phyloP scores from a whole-genome alignment of 371 early-diverging fungal species.

The Mortierella sp. region DNA sequence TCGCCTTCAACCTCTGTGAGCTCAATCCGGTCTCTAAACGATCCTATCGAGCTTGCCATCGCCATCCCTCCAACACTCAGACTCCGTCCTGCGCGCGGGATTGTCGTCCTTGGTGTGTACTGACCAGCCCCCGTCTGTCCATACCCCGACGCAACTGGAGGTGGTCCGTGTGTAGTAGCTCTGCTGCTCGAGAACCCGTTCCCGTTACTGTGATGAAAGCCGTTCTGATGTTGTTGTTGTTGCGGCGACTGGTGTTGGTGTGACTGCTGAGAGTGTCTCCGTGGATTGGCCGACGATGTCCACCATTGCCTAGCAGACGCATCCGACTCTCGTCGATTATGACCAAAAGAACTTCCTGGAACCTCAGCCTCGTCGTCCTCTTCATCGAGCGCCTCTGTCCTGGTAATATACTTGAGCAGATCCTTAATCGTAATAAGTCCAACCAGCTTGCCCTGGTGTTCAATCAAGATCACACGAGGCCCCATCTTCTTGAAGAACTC shows the following conservation, averaged over 20 bases:
- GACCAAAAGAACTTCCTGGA: constrained; percentile 17
- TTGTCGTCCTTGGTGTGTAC: constrained; percentile 19
- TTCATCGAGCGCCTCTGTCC: constrained; percentile 62
- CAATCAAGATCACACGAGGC: constrained; percentile 81
- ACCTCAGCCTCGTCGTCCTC: constrained; percentile 46
- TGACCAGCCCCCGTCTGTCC: constrained; percentile 6
- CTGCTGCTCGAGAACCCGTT: constrained; percentile 5
- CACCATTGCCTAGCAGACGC: constrained; percentile 36
- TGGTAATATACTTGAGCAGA: constrained; percentile 75
- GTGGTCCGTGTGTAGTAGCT: background rate
- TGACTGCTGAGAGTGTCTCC: background rate
- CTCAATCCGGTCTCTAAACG: constrained; percentile 50
- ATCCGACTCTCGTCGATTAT: constrained; percentile 11
- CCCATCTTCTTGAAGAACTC: constrained; percentile 96
- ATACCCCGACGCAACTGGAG: constrained; percentile 14
- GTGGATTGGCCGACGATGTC: constrained; percentile 7
- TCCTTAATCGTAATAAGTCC: constrained; percentile 88
- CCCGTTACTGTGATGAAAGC: background rate
- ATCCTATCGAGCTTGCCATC: constrained; percentile 48
- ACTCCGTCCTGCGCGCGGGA: constrained; percentile 30
- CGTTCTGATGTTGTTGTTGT: background rate
- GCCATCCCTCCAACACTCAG: constrained; percentile 44
- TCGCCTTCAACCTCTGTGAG: constrained; percentile 27
- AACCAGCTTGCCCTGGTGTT: constrained; percentile 74
- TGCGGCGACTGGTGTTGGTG: background rate